A percentile compares a stretch with the other conserved stretches of the same genome.
These are phyloP conservation scores for Tolypocladium sp. DNA, from an alignment of 2,329 filamentous ascomycete genomes.

Conservation along the genomic window DNA sequence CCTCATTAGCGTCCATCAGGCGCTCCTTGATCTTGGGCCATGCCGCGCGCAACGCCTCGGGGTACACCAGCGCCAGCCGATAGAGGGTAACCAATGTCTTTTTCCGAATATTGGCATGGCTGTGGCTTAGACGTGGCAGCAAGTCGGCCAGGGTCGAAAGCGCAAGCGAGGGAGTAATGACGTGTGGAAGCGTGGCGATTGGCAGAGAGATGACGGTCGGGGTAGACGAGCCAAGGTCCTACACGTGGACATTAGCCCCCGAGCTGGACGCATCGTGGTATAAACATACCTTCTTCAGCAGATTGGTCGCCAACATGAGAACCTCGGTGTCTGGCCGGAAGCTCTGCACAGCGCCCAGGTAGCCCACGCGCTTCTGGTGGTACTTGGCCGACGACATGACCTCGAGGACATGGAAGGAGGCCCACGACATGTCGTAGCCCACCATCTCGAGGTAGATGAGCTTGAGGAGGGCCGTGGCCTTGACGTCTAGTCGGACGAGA, in stretches of 20 bases:
- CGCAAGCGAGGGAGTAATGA: slow-evolving; percentile 86
- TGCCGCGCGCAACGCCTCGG: slow-evolving; percentile 80
- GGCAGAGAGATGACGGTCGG: slow-evolving; percentile 76
- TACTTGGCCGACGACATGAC: slow-evolving; percentile 98
- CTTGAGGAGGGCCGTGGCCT: slow-evolving; percentile 91
- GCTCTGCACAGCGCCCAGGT: slow-evolving; percentile 90
- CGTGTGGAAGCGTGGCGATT: slow-evolving; percentile 82
- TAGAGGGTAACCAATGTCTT: slow-evolving; percentile 95
- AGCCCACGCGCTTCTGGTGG: slow-evolving; percentile 89
- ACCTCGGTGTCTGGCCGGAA: slow-evolving; percentile 95
- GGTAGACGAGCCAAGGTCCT: slow-evolving; percentile 64
- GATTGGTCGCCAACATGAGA: slow-evolving; percentile 91
- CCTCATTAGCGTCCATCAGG: slow-evolving; percentile 80
- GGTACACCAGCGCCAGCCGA: slow-evolving; percentile 88
- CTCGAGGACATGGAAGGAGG: slow-evolving; percentile 94
- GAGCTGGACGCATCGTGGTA: not conserved
- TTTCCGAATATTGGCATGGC: slow-evolving; percentile 77
- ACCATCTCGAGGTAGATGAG: slow-evolving; percentile 98
- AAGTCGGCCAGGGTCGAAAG: slow-evolving; percentile 83
- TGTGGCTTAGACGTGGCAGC: slow-evolving; percentile 78
- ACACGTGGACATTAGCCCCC: not conserved
- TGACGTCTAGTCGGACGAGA: slow-evolving; percentile 56
- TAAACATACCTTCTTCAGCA: slow-evolving; percentile 72
- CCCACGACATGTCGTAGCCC: slow-evolving; percentile 99
- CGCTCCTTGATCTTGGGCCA: slow-evolving; percentile 98